Evolutionary conservation across 2,329 filamentous ascomycete species (phyloP).

Genomic region (Fusarium sp.): DNA sequence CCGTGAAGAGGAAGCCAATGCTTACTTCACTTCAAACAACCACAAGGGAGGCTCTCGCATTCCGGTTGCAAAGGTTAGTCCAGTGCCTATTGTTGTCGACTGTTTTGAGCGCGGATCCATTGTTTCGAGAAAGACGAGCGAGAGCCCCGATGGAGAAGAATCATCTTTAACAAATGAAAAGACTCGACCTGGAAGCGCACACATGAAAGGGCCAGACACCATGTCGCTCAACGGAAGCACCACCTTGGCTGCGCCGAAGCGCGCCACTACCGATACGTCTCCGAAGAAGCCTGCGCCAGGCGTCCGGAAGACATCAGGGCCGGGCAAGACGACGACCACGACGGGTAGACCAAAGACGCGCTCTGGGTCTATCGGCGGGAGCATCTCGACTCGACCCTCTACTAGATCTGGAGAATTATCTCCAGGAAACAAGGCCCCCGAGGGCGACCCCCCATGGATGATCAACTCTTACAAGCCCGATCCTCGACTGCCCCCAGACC

Average conservation of each 20-base stretch:
- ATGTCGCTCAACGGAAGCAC: slow-evolving; percentile 27
- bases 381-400: slow-evolving; percentile 66
- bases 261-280: slow-evolving; percentile 61
- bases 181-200: slow-evolving; percentile 77
- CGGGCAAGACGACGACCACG: slow-evolving; percentile 53
- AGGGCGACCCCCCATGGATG: slow-evolving; percentile 97
- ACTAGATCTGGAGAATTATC: slow-evolving; percentile 71
- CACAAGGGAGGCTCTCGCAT: slow-evolving; percentile 81
- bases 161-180: slow-evolving; percentile 67
- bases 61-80: slow-evolving; percentile 84
- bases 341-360: slow-evolving; percentile 72
- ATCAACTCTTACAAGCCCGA: slow-evolving; percentile 96
- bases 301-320: slow-evolving; percentile 59
- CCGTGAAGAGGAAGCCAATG: slow-evolving; percentile 66
- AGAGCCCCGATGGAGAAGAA: slow-evolving; percentile 68
- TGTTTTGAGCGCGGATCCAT: slow-evolving; percentile 80
- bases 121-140: slow-evolving; percentile 69
- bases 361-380: slow-evolving; percentile 62
- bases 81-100: slow-evolving; percentile 77
- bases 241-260: slow-evolving; percentile 50
- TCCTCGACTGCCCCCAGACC: slow-evolving; percentile 90
- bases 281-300: slow-evolving; percentile 61
- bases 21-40: slow-evolving; percentile 64
- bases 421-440: slow-evolving; percentile 73
- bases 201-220: slow-evolving; percentile 56